Conservation (phyloP, 805 yeast genomes). For the Teunomyces gatunensis region DNA sequence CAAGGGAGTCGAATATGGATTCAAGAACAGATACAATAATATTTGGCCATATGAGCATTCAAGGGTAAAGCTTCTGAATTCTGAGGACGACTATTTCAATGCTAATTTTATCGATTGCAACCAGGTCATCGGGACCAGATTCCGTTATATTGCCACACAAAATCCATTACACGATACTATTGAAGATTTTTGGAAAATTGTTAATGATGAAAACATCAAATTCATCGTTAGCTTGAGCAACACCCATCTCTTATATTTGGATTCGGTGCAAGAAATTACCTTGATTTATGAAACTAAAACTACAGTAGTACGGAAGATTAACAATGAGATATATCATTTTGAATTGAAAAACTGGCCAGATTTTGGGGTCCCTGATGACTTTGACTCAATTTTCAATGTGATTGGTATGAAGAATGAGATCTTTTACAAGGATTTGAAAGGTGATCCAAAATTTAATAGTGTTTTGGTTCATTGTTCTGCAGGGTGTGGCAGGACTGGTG, state of each 20-base stretch:
- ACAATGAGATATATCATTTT: conserved; percentile 31
- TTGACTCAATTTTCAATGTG: conserved; percentile 29
- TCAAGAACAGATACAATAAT: conserved; percentile 38
- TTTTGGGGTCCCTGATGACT: conserved; percentile 40
- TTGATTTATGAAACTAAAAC: conserved; percentile 2
- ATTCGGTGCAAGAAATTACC: conserved; percentile 7
- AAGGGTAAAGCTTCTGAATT: conserved; percentile 31
- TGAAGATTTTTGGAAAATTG: conserved; percentile 44
- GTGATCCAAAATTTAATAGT: conserved; percentile 6
- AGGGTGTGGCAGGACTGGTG: conserved; percentile 31
- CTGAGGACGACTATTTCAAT: conserved; percentile 43
- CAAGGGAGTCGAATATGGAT: conserved; percentile 38
- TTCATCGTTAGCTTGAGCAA: conserved; percentile 38
- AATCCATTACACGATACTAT: conserved; percentile 41
- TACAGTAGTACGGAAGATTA: conserved; percentile 9
- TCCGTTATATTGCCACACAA: conserved; percentile 45
- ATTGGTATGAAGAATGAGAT: conserved; percentile 33
- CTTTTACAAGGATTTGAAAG: conserved; percentile 9
- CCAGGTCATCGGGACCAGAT: conserved; percentile 17
- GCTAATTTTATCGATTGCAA: conserved; percentile 41
- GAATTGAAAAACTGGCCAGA: conserved; percentile 48
- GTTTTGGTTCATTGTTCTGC: conserved; percentile 29
- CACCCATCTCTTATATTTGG: conserved; percentile 17
- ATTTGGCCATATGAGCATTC: conserved; percentile 52
- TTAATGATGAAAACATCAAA: conserved; percentile 32